A percentile compares a stretch with the other conserved stretches of the same genome.
These are phyloP conservation scores for Metroxylon sagu DNA, from an alignment of 176 grass and related monocot species.

Conservation along the genomic window DNA sequence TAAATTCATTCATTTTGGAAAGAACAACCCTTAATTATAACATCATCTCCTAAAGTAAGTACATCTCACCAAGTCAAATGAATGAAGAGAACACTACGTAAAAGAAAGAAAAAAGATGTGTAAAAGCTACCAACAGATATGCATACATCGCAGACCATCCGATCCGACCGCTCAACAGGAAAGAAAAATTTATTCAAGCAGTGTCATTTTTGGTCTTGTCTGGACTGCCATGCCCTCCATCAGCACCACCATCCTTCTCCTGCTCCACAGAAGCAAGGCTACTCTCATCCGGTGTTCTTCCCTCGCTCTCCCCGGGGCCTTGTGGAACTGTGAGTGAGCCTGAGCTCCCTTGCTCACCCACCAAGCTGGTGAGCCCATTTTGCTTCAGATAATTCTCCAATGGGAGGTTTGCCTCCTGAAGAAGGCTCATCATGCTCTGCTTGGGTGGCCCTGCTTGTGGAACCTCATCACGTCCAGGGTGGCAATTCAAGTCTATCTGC, in stretches of 20 bases:
- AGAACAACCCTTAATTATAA: too few relatives aligned
- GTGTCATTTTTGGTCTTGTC: slow-evolving; percentile 32
- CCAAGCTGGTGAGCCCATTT: slow-evolving; percentile 55
- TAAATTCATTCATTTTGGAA: too few relatives aligned
- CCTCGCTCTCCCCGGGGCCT: slow-evolving; percentile 45
- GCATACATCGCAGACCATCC: too few relatives aligned
- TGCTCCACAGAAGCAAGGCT: slow-evolving; percentile 18
- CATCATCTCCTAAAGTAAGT: too few relatives aligned
- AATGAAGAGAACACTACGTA: too few relatives aligned
- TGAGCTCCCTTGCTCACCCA: slow-evolving; percentile 56
- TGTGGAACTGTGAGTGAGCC: slow-evolving; percentile 13
- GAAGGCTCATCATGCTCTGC: slow-evolving; percentile 68
- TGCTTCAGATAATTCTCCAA: slow-evolving; percentile 88
- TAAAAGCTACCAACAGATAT: too few relatives aligned
- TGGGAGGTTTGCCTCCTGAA: slow-evolving; percentile 63
- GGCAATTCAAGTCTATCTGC: slow-evolving; percentile 83
- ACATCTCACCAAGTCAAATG: too few relatives aligned
- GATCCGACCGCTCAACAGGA: too few relatives aligned
- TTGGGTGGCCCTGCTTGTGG: slow-evolving; percentile 16
- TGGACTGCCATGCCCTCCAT: slow-evolving; percentile 32
- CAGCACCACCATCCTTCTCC: slow-evolving; percentile 28
- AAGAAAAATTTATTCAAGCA: slow-evolving; percentile 5
- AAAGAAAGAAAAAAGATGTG: too few relatives aligned
- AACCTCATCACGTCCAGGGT: slow-evolving; percentile 33
- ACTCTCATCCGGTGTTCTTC: slow-evolving; percentile 48